Percentiles rank a stretch among this genome's conserved stretches.
Conservation (phyloP, 345 rosid species). For the Lepidium aucheri region DNA sequence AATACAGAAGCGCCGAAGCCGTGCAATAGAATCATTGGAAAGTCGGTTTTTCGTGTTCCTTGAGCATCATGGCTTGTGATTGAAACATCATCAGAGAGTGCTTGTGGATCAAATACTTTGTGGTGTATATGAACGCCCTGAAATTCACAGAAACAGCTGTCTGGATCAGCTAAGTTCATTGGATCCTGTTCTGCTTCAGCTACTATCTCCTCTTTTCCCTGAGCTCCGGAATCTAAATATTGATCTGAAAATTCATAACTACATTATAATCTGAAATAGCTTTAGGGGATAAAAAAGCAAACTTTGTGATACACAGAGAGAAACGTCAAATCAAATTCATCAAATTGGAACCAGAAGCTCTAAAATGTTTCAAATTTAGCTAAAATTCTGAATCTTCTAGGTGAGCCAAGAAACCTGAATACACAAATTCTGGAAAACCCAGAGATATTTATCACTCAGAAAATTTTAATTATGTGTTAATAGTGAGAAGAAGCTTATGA, state of each 20-base stretch:
- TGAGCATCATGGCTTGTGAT: not conserved
- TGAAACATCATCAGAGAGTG: conserved; percentile 18
- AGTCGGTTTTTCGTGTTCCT: conserved; percentile 18
- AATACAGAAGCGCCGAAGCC: conserved; percentile 94
- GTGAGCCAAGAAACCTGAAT: not conserved
- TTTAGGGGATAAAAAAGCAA: not conserved
- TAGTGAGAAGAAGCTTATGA: not conserved
- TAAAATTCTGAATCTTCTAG: not conserved
- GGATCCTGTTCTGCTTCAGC: conserved; percentile 79
- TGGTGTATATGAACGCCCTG: conserved; percentile 69
- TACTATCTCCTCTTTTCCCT: conserved; percentile 32
- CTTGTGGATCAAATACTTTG: conserved; percentile 44
- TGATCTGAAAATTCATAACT: conserved; percentile 28
- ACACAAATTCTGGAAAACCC: not conserved
- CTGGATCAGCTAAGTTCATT: conserved; percentile 62
- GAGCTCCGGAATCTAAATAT: conserved; percentile 28
- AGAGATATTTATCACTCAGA: not conserved
- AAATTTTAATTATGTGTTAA: not conserved
- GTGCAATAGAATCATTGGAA: conserved; percentile 72
- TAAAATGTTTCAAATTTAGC: not conserved
- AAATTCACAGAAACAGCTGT: conserved; percentile 87
- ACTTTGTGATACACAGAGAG: not conserved
- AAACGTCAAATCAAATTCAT: not conserved
- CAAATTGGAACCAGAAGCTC: not conserved
- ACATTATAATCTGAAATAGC: not conserved